Evolutionary conservation across 371 early-diverging fungal species (phyloP).

Genomic region (Mortierella polycephala): DNA sequence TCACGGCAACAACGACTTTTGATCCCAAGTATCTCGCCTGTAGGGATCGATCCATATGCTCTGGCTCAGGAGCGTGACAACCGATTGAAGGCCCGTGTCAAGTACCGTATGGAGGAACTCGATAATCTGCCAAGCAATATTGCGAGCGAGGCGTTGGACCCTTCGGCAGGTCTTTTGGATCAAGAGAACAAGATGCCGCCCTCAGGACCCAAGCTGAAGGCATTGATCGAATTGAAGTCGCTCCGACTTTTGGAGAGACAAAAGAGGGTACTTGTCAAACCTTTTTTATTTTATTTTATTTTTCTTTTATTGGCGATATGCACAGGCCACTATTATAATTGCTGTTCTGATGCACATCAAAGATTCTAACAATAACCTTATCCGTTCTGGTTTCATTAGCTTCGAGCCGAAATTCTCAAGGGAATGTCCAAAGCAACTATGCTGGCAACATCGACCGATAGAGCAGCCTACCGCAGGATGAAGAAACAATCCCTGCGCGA

Average conservation of each 20-base stretch:
- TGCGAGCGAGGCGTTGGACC: conserved; percentile 55
- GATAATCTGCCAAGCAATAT: conserved; percentile 71
- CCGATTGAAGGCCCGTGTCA: conserved; percentile 70
- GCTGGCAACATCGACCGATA: conserved; percentile 82
- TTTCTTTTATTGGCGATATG: background rate
- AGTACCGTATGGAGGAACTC: conserved; percentile 81
- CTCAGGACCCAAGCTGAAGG: conserved; percentile 67
- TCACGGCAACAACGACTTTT: conserved; percentile 76
- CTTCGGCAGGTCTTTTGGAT: conserved; percentile 35
- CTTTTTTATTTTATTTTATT: background rate
- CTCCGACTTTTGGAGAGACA: conserved; percentile 83
- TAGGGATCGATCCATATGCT: conserved; percentile 79
- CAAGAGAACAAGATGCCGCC: conserved; percentile 41
- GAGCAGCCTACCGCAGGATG: conserved; percentile 81
- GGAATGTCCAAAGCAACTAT: conserved; percentile 76
- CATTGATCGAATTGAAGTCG: conserved; percentile 85
- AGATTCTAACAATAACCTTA: too few relatives aligned
- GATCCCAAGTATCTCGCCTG: conserved; percentile 81
- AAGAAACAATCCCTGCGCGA: conserved; percentile 93
- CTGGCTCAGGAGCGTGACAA: conserved; percentile 82
- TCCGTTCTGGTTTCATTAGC: conserved; percentile 35
- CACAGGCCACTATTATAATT: too few relatives aligned
- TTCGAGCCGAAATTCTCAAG: conserved; percentile 84
- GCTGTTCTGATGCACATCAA: too few relatives aligned
- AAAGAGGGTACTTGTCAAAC: conserved; percentile 57